Percentiles rank a stretch among this genome's conserved stretches.
phyloP scores from a whole-genome alignment of 805 yeast genomes.

The Nadsonia fulvescens region DNA sequence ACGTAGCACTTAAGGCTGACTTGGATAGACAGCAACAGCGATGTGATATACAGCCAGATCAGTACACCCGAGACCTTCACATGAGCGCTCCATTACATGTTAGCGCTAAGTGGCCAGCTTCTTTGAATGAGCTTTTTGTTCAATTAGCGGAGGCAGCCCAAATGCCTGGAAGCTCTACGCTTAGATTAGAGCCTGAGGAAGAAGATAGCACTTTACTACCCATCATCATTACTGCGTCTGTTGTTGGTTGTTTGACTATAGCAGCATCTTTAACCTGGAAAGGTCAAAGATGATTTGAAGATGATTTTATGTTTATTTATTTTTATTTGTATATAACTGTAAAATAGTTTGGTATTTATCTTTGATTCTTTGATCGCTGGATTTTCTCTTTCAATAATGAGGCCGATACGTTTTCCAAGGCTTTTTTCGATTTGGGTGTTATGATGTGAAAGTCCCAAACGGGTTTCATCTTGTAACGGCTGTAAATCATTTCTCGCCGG shows the following conservation, averaged over 20 bases:
- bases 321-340: too few relatives aligned
- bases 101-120: slow-evolving; percentile 77
- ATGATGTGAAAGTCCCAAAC: too few relatives aligned
- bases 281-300: too few relatives aligned
- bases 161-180: slow-evolving; percentile 55
- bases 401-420: too few relatives aligned
- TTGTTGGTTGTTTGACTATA: slow-evolving; percentile 15
- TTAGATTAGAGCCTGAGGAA: slow-evolving; percentile 44
- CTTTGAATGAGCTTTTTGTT: slow-evolving; percentile 66
- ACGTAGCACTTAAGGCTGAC: slow-evolving; percentile 90
- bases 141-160: slow-evolving; percentile 81
- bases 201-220: slow-evolving; percentile 31
- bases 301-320: too few relatives aligned
- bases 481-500: too few relatives aligned
- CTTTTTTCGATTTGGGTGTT: too few relatives aligned
- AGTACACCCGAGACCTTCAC: slow-evolving; percentile 45
- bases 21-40: slow-evolving; percentile 90
- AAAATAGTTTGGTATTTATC: too few relatives aligned
- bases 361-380: too few relatives aligned
- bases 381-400: too few relatives aligned
- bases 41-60: slow-evolving; percentile 72
- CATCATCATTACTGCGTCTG: slow-evolving; percentile 46
- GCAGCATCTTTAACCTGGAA: slow-evolving; percentile 5
- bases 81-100: slow-evolving; percentile 79
- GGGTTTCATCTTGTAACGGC: too few relatives aligned